Conservation (phyloP, 2,329 filamentous ascomycete species). For the Aspergillus carbonarius region DNA sequence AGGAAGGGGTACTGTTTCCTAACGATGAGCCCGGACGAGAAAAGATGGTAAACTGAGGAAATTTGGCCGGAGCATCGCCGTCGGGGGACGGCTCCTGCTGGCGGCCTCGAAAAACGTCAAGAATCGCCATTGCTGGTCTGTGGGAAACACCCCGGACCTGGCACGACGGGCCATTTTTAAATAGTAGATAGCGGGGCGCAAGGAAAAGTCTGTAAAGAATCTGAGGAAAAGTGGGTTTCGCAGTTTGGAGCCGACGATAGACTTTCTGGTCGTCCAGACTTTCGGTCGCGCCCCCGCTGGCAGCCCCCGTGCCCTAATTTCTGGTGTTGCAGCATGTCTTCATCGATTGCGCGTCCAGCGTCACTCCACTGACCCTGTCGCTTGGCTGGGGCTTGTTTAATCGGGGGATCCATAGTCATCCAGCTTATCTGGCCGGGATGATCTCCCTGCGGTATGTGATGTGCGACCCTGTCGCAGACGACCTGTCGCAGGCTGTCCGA, state of each 20-base stretch:
- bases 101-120: conserved; percentile 6
- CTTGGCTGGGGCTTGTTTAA: neutral
- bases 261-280: neutral
- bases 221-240: neutral
- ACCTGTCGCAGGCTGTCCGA: neutral
- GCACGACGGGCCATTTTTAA: neutral
- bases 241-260: neutral
- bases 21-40: conserved; percentile 14
- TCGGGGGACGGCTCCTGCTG: neutral
- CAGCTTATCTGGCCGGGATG: neutral
- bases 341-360: conserved; percentile 1
- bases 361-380: neutral
- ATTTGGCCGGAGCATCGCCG: conserved; percentile 5
- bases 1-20: conserved; percentile 14
- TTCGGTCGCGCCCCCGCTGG: neutral
- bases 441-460: neutral
- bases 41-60: conserved; percentile 17
- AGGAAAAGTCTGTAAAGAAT: conserved; percentile 3
- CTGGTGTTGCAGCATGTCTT: neutral
- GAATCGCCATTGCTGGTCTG: neutral
- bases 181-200: conserved; percentile 1
- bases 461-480: neutral
- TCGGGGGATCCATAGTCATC: neutral
- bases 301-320: neutral
- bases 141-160: neutral